Conservation (phyloP, 1,284 basidiomycete genomes). For the Ganoderma multipileum region DNA sequence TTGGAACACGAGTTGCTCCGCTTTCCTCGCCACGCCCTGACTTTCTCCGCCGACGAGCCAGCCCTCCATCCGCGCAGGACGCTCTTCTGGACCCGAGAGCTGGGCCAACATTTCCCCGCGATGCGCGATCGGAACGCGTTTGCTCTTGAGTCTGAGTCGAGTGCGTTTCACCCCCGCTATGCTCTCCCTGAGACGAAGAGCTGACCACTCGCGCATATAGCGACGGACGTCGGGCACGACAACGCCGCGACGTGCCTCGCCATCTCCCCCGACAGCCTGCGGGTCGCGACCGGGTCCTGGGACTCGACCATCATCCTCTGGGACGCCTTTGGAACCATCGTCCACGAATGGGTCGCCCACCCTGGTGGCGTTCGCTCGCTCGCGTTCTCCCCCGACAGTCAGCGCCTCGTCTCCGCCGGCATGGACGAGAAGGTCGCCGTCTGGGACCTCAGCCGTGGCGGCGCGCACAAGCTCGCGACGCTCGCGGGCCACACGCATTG, state of each 20-base stretch:
- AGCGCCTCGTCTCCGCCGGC: background rate
- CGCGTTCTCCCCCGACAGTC: constrained; percentile 3
- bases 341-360: background rate
- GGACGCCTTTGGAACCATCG: background rate
- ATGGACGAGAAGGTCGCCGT: background rate
- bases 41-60: background rate
- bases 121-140: background rate
- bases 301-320: constrained; percentile 5
- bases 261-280: background rate
- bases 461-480: background rate
- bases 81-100: background rate
- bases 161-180: no score
- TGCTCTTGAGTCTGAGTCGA: background rate
- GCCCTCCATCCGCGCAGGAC: background rate
- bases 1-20: background rate
- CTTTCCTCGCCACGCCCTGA: background rate
- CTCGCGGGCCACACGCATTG: background rate
- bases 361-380: background rate
- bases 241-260: background rate
- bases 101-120: background rate
- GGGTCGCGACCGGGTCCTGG: background rate
- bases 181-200: background rate
- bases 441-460: background rate
- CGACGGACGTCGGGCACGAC: background rate
- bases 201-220: background rate